phyloP scores from a whole-genome alignment of 139 green algal species.

The Pleodorina starrii region DNA sequence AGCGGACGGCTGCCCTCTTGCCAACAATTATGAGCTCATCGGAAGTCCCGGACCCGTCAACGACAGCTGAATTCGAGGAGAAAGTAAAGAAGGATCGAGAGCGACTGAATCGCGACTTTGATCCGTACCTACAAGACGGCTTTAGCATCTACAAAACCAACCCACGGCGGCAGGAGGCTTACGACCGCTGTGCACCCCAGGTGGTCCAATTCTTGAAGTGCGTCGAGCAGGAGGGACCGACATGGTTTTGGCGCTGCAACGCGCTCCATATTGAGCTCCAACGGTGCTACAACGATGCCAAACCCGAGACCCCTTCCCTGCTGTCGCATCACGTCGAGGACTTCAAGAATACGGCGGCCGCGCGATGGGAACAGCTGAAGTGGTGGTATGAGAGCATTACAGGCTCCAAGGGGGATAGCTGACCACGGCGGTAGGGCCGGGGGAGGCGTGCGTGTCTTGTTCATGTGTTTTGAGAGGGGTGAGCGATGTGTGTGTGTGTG shows the following conservation, averaged over 20 bases:
- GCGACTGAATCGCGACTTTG: conserved; percentile 19
- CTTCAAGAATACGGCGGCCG: neutral
- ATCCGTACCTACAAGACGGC: conserved; percentile 39
- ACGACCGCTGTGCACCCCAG: conserved; percentile 33
- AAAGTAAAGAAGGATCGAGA: neutral
- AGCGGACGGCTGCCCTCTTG: too few relatives aligned
- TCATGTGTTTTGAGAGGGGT: too few relatives aligned
- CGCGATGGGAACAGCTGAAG: conserved; percentile 37
- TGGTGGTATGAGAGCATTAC: neutral
- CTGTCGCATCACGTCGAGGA: neutral
- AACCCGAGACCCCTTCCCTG: conserved; percentile 15
- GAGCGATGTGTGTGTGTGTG: too few relatives aligned
- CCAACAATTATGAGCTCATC: conserved; percentile 15
- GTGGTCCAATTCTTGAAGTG: conserved; percentile 48
- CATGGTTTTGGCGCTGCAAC: conserved; percentile 53
- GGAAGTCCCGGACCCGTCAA: neutral
- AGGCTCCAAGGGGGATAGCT: neutral
- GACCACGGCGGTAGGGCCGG: too few relatives aligned
- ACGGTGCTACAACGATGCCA: conserved; percentile 39
- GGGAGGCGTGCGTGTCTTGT: too few relatives aligned
- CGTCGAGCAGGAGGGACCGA: conserved; percentile 31
- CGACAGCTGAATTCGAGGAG: conserved; percentile 5
- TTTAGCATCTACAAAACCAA: conserved; percentile 44
- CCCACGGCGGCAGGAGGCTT: conserved; percentile 42
- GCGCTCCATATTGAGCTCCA: conserved; percentile 44